Evolutionary conservation across 495 filamentous ascomycete genomes (phyloP).

Genomic region (Cercophora scortea): DNA sequence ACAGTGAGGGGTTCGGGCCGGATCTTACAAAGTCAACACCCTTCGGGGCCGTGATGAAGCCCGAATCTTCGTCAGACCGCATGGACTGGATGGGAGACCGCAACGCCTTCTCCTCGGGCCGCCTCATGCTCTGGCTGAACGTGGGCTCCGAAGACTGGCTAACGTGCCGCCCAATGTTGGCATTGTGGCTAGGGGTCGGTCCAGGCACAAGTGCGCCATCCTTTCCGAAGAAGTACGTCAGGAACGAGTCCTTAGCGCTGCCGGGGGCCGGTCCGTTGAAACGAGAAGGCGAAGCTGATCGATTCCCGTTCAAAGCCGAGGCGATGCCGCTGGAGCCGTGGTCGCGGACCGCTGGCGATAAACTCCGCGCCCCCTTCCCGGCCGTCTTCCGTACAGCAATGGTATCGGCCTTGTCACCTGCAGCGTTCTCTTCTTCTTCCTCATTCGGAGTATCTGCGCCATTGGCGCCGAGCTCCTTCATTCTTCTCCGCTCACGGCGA

Average conservation of each 20-base stretch:
- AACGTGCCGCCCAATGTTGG: slow-evolving; percentile 52
- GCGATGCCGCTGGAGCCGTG: slow-evolving; percentile 51
- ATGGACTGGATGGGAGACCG: slow-evolving; percentile 25
- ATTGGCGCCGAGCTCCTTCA: slow-evolving; percentile 76
- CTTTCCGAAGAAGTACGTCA: slow-evolving; percentile 98
- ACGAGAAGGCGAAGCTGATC: slow-evolving; percentile 54
- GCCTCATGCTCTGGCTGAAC: slow-evolving; percentile 74
- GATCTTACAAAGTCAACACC: slow-evolving; percentile 49
- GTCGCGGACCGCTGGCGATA: slow-evolving; percentile 73
- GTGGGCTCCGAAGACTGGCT: slow-evolving; percentile 69
- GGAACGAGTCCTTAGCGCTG: slow-evolving; percentile 70
- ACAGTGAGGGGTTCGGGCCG: too few species aligned
- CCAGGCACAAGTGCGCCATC: slow-evolving; percentile 56
- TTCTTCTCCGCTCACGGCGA: slow-evolving; percentile 70
- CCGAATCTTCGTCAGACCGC: slow-evolving; percentile 30
- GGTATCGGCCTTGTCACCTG: slow-evolving; percentile 48
- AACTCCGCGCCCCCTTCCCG: slow-evolving; percentile 59
- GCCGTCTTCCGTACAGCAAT: slow-evolving; percentile 29
- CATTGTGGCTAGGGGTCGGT: slow-evolving; percentile 25
- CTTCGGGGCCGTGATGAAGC: slow-evolving; percentile 15
- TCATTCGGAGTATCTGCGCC: slow-evolving; percentile 65
- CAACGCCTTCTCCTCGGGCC: slow-evolving; percentile 56
- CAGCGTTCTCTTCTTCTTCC: slow-evolving; percentile 59
- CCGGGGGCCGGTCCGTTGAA: slow-evolving; percentile 43
- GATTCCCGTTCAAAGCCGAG: slow-evolving; percentile 58